A percentile compares a stretch with the other conserved stretches of the same genome.
Conservation (phyloP, 768 basidiomycete genomes). For the Wakefieldia striispora region DNA sequence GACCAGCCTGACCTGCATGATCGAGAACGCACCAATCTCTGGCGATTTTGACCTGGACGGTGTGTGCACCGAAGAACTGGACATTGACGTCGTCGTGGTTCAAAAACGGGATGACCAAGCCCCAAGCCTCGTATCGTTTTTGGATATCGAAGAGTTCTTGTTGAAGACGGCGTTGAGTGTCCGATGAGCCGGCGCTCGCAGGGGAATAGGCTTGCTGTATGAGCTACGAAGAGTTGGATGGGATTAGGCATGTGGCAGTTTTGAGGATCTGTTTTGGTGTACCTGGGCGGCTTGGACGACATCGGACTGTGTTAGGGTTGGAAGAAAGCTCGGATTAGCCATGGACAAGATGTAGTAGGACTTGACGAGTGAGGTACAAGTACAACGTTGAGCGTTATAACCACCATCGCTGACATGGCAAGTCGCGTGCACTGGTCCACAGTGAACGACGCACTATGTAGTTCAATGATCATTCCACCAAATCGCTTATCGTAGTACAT, state of each 20-base stretch:
- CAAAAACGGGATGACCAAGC: slow-evolving; percentile 74
- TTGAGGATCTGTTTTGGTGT: slow-evolving; percentile 24
- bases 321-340: slow-evolving; percentile 43
- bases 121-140: slow-evolving; percentile 79
- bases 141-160: slow-evolving; percentile 76
- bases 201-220: slow-evolving; percentile 69
- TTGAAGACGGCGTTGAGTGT: slow-evolving; percentile 61
- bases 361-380: not conserved
- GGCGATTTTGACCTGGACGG: slow-evolving; percentile 89
- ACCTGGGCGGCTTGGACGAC: slow-evolving; percentile 61
- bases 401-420: too few relatives aligned
- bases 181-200: slow-evolving; percentile 47
- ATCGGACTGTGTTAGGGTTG: slow-evolving; percentile 49
- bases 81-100: slow-evolving; percentile 74
- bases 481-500: too few relatives aligned
- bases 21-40: slow-evolving; percentile 72
- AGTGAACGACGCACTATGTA: too few relatives aligned
- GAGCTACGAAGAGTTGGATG: slow-evolving; percentile 41
- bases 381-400: not conserved
- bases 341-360: slow-evolving; percentile 9
- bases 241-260: slow-evolving; percentile 7
- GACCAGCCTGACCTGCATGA: not conserved
- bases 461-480: too few relatives aligned
- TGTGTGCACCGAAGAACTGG: slow-evolving; percentile 94
- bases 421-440: too few relatives aligned